phyloP scores from a whole-genome alignment of 1,139 yeast genomes.

The Geotrichum restrictum region DNA sequence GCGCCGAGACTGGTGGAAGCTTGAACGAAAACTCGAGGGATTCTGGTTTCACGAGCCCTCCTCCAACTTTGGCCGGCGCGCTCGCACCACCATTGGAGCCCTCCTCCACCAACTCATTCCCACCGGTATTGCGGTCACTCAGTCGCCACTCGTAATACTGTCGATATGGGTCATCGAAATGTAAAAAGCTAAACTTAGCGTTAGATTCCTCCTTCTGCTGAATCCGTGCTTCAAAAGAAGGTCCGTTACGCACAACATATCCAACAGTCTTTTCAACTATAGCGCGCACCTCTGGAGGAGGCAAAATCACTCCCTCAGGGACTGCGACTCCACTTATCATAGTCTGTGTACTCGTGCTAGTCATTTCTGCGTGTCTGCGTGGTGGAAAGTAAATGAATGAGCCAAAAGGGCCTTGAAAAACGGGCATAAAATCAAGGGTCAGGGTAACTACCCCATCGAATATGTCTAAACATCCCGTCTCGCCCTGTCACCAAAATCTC shows the following conservation, averaged over 20 bases:
- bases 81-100: conserved; percentile 10
- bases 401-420: too few species aligned
- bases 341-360: not conserved
- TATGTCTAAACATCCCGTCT: too few species aligned
- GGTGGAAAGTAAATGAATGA: too few species aligned
- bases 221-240: conserved; percentile 59
- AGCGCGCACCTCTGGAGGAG: conserved; percentile 53
- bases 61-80: conserved; percentile 18
- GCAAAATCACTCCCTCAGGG: conserved; percentile 49
- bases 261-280: conserved; percentile 69
- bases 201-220: conserved; percentile 45
- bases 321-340: conserved; percentile 23
- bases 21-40: conserved; percentile 48
- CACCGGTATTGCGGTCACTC: conserved; percentile 32
- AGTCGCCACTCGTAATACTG: conserved; percentile 51
- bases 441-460: not conserved
- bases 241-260: conserved; percentile 67
- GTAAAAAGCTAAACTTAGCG: conserved; percentile 61
- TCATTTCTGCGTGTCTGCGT: too few species aligned
- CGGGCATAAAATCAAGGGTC: too few species aligned
- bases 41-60: conserved; percentile 37
- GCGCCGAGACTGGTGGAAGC: conserved; percentile 55
- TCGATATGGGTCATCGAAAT: conserved; percentile 52
- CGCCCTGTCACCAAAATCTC: not conserved
- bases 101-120: conserved; percentile 22